Evolutionary conservation across 352 stramenopile genomes (phyloP), one percentile per base, ranked within the genome.

Genomic region (Pythium utonaiense): DNA sequence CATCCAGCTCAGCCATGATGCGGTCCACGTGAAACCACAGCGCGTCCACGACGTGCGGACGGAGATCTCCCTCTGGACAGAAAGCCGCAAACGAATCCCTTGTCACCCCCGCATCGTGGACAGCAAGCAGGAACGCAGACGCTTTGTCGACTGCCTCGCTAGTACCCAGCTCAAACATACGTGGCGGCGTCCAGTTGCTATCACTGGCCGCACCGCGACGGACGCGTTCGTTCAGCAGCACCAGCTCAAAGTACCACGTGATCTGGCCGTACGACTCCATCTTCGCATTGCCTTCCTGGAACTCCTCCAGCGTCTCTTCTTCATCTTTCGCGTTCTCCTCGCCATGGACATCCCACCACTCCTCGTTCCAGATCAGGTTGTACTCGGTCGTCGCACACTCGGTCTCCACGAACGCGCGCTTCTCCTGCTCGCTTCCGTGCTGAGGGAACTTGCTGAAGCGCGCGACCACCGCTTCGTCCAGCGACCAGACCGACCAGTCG

Each of bases 301-400:
- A 62, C 1, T 30, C 52, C 44, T 56, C 54, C 21, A n/a, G 19
- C 1, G 53, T 38, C 40, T 63, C 61, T 22, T 40, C 25, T 0
- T 52, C 49, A 0, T 19, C 24, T 16, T 36, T 40, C n/a, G 50
- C 17, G 1, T 56, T 30, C 7, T 38, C 25, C 22, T 57, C 16
- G 3, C 33, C 50, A 16, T 65, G 62, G 5, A 57, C 55, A 41
- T 73, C 68, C 55, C 25, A 67, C 47, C n/a, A 72, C 14, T 62
- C 59, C 54, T 57, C 57, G 19, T 51, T 12, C 64, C 56, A 78
- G 24, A 57, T 71, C 44, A 47, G 27, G 48, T 59, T 66, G 31
- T 60, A 70, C 17, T 57, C 38, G 9, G 62, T 54, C 22, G 8
- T 51, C n/a, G 28, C 16, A 21, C 27, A 57, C 5, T 49, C 24